Evolutionary conservation across 371 early-diverging fungal species (phyloP).

Genomic region (Mortierella sp.): DNA sequence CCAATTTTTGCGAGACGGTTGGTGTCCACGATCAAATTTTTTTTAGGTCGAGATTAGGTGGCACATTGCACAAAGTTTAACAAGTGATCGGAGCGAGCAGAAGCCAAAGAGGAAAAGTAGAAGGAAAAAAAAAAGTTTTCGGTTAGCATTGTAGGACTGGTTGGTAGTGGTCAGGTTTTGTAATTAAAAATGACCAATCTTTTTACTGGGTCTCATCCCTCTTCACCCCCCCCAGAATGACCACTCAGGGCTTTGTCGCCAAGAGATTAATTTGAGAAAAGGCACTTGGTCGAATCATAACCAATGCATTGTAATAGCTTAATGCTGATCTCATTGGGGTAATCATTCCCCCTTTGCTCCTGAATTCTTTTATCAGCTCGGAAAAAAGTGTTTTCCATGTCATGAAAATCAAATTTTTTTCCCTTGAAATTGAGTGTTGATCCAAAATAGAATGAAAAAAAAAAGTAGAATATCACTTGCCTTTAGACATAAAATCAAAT

Average conservation of each 20-base stretch:
- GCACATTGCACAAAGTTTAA: background rate
- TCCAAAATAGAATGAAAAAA: background rate
- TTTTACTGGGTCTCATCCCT: background rate
- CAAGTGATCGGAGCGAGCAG: no score
- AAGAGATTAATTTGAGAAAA: no score
- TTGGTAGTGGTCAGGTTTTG: background rate
- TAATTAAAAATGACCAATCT: background rate
- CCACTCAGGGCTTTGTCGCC: no score
- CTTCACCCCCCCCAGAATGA: no score
- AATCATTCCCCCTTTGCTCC: no score
- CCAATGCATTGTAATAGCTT: no score
- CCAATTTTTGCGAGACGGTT: background rate
- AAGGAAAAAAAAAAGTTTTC: background rate
- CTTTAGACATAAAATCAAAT: constrained; percentile 81
- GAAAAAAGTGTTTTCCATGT: no score
- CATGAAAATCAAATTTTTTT: background rate
- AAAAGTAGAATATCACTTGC: constrained; percentile 41
- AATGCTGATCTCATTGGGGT: no score
- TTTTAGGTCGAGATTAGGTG: background rate
- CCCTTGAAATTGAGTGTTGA: no score
- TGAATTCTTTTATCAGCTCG: no score
- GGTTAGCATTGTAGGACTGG: background rate
- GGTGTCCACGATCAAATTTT: background rate
- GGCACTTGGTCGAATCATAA: no score
- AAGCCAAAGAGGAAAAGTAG: background rate